Base-by-base conservation (phyloP, 2,329 filamentous ascomycete genomes). In the Myrmaecium sp. region DNA sequence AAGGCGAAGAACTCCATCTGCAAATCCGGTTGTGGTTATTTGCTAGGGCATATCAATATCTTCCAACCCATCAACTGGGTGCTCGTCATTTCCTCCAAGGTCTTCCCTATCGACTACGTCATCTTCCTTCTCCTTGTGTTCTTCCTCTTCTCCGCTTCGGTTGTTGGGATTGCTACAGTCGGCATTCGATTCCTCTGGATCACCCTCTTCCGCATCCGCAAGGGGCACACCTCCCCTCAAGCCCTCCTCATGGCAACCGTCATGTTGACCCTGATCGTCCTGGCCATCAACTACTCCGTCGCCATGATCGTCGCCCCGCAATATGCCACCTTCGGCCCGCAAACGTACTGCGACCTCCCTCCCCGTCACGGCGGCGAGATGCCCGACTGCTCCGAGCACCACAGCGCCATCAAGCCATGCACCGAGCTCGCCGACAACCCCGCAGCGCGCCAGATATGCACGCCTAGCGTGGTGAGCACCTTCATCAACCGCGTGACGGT, bases 101-200 rank as follows among this genome's bases (percentile, higher is more conserved):
- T 77, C 2, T 95, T 94, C 57, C 89, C 89, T 0, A 63, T 92
- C 35, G 89, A 98, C 58, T 95, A 95, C 48, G 58, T 89, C 17
- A 64, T 98, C 27, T 91, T 93, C 64, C 70, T 81, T 1, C 57
- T 93, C 2, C 57, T 98, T 6, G 70, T 91, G 0, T 58, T 95
- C 1, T 69, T 94, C 39, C 74, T 98, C 49, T 95, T 98, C 57
- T 74, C 69, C 54, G 77, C 80, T 42, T 84, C 83, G 6, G 74
- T 98, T 27, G 69, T 82, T 2, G 89, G 89, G 10, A 72, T 95
- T 28, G 79, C 83, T 3, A 69, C 72, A 1, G 69, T 94, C 31
- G 89, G 89, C 23, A 93, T 98, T 42, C 79, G 89, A 37, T 93
- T 98, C 63, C 67, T 98, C 27, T 98, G 89, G 89, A 64, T 98